phyloP scores from a whole-genome alignment of 371 early-diverging fungal genomes.

The Apophysomyces trapeziformis region DNA sequence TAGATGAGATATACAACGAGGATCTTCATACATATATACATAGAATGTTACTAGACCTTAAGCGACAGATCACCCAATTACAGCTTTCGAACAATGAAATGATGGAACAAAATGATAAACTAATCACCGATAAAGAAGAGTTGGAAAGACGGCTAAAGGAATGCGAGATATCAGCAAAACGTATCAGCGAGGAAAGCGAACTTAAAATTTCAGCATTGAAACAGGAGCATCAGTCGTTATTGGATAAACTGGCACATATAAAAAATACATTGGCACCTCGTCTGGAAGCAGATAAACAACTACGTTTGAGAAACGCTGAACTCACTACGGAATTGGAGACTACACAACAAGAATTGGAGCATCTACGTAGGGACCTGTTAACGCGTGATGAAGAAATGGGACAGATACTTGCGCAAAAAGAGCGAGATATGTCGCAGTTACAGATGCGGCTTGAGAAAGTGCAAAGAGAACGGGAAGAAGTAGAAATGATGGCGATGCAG shows the following conservation, averaged over 20 bases:
- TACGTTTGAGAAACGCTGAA: slow-evolving; percentile 36
- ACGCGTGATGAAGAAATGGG: slow-evolving; percentile 34
- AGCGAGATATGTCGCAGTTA: slow-evolving; percentile 37
- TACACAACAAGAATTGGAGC: slow-evolving; percentile 23
- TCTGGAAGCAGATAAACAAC: slow-evolving; percentile 46
- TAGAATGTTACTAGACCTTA: slow-evolving; percentile 29
- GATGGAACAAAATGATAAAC: slow-evolving; percentile 43
- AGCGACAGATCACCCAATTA: slow-evolving; percentile 44
- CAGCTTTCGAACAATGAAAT: slow-evolving; percentile 41
- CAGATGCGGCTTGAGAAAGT: slow-evolving; percentile 54
- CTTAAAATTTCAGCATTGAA: slow-evolving; percentile 36
- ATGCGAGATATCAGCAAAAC: slow-evolving; percentile 16
- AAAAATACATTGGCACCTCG: slow-evolving; percentile 48
- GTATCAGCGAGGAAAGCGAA: slow-evolving; percentile 21
- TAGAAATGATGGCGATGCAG: slow-evolving; percentile 64
- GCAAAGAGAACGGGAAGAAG: slow-evolving; percentile 68
- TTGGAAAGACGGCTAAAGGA: slow-evolving; percentile 17
- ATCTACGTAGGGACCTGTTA: slow-evolving; percentile 29
- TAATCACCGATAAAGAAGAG: slow-evolving; percentile 38
- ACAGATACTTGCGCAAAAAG: slow-evolving; percentile 26
- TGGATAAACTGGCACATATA: slow-evolving; percentile 42
- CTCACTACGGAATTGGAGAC: slow-evolving; percentile 31
- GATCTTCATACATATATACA: not conserved
- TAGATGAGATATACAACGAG: slow-evolving; percentile 7
- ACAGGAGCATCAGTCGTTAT: slow-evolving; percentile 44